A percentile compares a stretch with the other conserved stretches of the same genome.
Conservation (phyloP, 2,329 filamentous ascomycete species). For the Fusarium sulawesiense region DNA sequence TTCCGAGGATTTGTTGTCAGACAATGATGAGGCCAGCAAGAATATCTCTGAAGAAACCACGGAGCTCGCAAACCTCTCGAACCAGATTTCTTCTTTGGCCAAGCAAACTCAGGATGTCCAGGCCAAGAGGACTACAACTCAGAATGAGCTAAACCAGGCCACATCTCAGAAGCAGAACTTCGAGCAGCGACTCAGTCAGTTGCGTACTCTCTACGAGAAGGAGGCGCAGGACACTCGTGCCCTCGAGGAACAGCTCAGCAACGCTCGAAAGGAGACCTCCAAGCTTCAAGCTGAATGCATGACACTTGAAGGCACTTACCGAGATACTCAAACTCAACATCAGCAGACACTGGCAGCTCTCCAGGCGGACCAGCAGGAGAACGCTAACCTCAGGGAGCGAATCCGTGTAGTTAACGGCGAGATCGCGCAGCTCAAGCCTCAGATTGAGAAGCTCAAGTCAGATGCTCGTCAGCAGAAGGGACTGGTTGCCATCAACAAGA, state of each 20-base stretch:
- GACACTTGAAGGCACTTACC: constrained; percentile 81
- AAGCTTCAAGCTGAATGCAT: constrained; percentile 88
- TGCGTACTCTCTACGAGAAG: constrained; percentile 90
- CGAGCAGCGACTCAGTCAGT: constrained; percentile 86
- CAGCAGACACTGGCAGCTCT: constrained; percentile 78
- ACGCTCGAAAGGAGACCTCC: constrained; percentile 81
- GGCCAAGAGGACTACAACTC: constrained; percentile 79
- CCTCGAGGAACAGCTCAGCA: constrained; percentile 83
- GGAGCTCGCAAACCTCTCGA: constrained; percentile 94
- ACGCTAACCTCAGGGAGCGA: constrained; percentile 84
- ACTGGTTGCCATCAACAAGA: constrained; percentile 97
- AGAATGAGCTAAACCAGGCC: constrained; percentile 84
- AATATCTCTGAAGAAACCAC: constrained; percentile 89
- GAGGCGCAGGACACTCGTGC: constrained; percentile 88
- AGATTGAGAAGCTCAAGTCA: constrained; percentile 91
- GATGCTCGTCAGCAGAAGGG: constrained; percentile 96
- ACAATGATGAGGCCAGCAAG: constrained; percentile 89
- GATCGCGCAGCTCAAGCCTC: constrained; percentile 84
- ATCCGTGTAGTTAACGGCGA: constrained; percentile 86
- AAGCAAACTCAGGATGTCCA: constrained; percentile 96
- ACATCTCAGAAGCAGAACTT: constrained; percentile 92
- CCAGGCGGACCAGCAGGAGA: constrained; percentile 90
- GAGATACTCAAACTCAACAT: constrained; percentile 86
- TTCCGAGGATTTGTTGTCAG: constrained; percentile 88
- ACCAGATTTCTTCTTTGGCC: constrained; percentile 89